Evolutionary conservation across 495 filamentous ascomycete species (phyloP).

Genomic region (Neurospora discreta): DNA sequence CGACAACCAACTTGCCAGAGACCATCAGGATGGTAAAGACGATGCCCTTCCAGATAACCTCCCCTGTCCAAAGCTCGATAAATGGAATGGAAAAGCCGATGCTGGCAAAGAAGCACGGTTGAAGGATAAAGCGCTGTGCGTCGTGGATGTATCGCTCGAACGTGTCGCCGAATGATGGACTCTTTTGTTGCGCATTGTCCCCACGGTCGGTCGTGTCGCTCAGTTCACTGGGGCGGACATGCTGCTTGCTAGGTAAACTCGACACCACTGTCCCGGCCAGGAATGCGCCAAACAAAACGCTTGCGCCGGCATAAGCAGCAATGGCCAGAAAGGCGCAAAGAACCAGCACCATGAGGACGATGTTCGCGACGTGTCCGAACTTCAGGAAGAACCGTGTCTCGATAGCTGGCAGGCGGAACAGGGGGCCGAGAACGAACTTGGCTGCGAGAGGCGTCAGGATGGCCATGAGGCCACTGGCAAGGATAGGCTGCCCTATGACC

Average conservation of each 20-base stretch:
- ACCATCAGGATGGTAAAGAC: constrained; percentile 63
- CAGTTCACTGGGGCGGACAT: background rate
- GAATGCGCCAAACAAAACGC: constrained; percentile 60
- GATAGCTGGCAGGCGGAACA: constrained; percentile 6
- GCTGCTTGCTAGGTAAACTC: constrained; percentile 4
- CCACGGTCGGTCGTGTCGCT: background rate
- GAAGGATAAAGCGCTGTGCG: constrained; percentile 43
- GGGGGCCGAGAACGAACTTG: constrained; percentile 4
- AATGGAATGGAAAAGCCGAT: constrained; percentile 76
- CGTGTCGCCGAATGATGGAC: constrained; percentile 25
- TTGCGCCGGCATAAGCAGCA: constrained; percentile 44
- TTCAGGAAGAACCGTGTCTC: background rate
- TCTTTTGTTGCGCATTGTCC: constrained; percentile 12
- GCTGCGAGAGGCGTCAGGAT: constrained; percentile 14
- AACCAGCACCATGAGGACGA: constrained; percentile 10
- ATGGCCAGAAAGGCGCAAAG: constrained; percentile 13
- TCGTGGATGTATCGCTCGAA: constrained; percentile 48
- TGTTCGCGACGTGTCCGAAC: constrained; percentile 6
- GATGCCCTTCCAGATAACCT: constrained; percentile 59
- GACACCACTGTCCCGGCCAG: constrained; percentile 50
- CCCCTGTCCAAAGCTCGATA: constrained; percentile 50
- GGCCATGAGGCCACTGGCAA: constrained; percentile 15
- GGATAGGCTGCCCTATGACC: constrained; percentile 18
- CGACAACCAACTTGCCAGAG: constrained; percentile 50
- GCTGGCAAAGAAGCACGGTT: constrained; percentile 71